A percentile compares a stretch with the other conserved stretches of the same genome.
Conservation (phyloP, 208 protist genomes). For the Leishmania turanica region DNA sequence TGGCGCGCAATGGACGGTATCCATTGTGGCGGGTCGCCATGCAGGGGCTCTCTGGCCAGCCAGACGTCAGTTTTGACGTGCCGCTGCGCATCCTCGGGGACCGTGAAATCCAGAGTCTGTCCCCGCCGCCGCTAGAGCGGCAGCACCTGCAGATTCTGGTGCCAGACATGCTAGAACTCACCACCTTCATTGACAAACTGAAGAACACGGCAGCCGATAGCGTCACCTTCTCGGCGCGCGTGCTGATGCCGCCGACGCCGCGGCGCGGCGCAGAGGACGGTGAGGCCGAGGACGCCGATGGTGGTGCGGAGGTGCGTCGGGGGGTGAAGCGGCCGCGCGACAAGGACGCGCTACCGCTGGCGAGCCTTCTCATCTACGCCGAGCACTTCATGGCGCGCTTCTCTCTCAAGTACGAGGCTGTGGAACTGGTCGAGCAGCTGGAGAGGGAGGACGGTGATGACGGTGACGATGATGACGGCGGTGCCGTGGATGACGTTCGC, state of each 20-base stretch:
- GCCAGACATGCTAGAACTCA: conserved; percentile 66
- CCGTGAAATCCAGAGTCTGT: conserved; percentile 56
- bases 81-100: conserved; percentile 69
- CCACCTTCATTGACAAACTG: conserved; percentile 77
- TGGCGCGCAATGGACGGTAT: conserved; percentile 39
- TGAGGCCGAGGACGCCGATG: conserved; percentile 15
- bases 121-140: conserved; percentile 49
- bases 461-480: neutral
- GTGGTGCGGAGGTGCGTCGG: neutral
- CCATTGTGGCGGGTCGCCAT: conserved; percentile 38
- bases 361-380: conserved; percentile 50
- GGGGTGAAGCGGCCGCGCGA: conserved; percentile 10
- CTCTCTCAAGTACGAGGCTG: conserved; percentile 65
- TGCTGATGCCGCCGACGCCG: neutral
- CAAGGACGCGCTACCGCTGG: neutral
- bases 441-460: conserved; percentile 8
- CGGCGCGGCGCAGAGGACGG: conserved; percentile 8
- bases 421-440: conserved; percentile 33
- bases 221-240: conserved; percentile 57
- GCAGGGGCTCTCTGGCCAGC: conserved; percentile 43
- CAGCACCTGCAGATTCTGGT: conserved; percentile 56
- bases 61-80: conserved; percentile 78
- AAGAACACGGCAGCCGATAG: conserved; percentile 60
- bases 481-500: neutral
- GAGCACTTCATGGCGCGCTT: conserved; percentile 67